Evolutionary conservation across 2,329 filamentous ascomycete species (phyloP).

Genomic region (Ceratocystis alfenasii): DNA sequence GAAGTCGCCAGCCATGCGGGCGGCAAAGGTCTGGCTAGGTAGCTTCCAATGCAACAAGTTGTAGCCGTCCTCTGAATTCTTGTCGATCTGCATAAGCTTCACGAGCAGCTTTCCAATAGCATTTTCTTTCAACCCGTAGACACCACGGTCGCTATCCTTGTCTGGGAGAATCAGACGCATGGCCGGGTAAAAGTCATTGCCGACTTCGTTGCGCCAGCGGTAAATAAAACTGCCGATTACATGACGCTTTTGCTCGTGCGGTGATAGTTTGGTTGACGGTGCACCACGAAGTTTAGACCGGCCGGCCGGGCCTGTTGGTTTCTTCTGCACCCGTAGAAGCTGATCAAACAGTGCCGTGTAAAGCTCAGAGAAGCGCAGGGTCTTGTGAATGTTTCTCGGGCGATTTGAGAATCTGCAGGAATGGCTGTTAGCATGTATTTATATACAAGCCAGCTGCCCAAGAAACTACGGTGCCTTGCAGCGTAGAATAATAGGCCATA

Average conservation of each 20-base stretch:
- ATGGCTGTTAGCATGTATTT: conserved; percentile 23
- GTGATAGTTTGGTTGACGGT: conserved; percentile 50
- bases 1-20: conserved; percentile 75
- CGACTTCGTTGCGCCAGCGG: conserved; percentile 77
- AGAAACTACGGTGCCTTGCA: neutral
- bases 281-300: conserved; percentile 31
- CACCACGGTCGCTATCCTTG: conserved; percentile 80
- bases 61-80: conserved; percentile 76
- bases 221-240: conserved; percentile 80
- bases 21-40: conserved; percentile 54
- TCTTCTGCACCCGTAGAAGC: conserved; percentile 63
- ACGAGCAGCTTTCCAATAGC: conserved; percentile 83
- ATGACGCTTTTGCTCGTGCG: conserved; percentile 64
- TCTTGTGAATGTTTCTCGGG: conserved; percentile 67
- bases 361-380: conserved; percentile 70
- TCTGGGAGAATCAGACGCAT: conserved; percentile 84
- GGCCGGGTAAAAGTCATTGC: conserved; percentile 84
- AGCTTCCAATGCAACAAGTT: conserved; percentile 86
- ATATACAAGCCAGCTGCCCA: neutral
- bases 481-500: neutral
- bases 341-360: conserved; percentile 73
- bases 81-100: conserved; percentile 83
- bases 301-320: conserved; percentile 47
- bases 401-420: conserved; percentile 61
- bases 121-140: conserved; percentile 91